Evolutionary conservation across 2,329 filamentous ascomycete genomes (phyloP), one percentile per base, ranked within the genome.

Genomic region (Monosporascus sp.): DNA sequence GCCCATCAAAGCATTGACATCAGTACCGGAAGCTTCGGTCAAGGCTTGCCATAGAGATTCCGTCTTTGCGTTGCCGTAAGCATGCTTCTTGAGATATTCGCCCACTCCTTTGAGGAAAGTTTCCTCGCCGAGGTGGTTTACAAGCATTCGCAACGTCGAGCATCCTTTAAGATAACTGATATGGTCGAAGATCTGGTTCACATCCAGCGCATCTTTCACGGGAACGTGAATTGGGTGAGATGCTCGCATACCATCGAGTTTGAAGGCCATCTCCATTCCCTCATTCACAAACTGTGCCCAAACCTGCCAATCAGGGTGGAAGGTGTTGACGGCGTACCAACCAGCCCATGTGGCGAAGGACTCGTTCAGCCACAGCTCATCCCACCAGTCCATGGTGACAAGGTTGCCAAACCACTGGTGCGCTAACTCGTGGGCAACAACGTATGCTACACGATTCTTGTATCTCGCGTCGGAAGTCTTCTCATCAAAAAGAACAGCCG

Each of bases 291-390:
- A 99, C 74, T 97, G 92, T 54, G 90, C 87, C 94, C 94, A 99
- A 34, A 97, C 88, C 64, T 97, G 87, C 93, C 94, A 97, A 61
- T 97, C 93, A 3, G 94, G 94, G 72, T 97, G 90, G 52, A 97
- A 84, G 68, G 95, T 83, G 68, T 97, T 90, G 54, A 92, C 85
- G 9, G 91, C 92, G 56, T 92, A 82, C 93, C 93, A 99, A 50
- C 93, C 94, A 44, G 97, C 93, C 93, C 93, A 97, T 3, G 94
- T 99, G 43, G 94, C 94, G 68, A 99, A 99, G 14, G 92, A 92
- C 73, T 97, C 93, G 66, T 96, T 96, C 50, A 96, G 81, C 91
- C 91, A 96, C 41, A 94, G 81, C 74, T 95, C 89, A 67, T 87
- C 90, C 90, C 90, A 94, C 91, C 91, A 96, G 70, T 96, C 90